Evolutionary conservation across 106 monocot species (phyloP), one percentile per base, ranked within the genome.

Genomic region (Dioscorea zingiberensis): DNA sequence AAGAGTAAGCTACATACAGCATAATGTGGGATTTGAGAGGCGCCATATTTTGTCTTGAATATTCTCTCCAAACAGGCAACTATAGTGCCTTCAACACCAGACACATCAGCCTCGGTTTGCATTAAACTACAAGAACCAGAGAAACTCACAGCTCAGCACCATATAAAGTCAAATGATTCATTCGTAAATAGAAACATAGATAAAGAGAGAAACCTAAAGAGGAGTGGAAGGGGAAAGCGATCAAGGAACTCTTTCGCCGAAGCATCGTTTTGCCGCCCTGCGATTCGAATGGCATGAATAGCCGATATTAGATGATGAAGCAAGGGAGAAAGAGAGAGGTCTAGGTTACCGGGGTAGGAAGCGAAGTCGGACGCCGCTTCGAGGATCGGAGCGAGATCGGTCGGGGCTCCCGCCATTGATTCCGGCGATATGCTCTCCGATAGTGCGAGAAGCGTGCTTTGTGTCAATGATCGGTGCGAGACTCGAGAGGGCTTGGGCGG

Each of bases 21-120:
- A 66, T 85, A 87, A 9, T 86, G 77, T 60, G 77, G 79, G 38
- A 97, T 71, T 46, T 81, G 70, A 71, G 83, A 76, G 12, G 88
- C 87, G 49, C 91, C 95, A 73, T 79, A 81, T 69, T 67, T 88
- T 32, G 95, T 85, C 44, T 64, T 77, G 58, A 97, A 88, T 62
- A 97, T 65, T 81, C 76, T 85, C 57, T 91, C 91, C 75, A 97
- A 78, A 47, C 95, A 97, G 25, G 76, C 71, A 69, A 84, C 81
- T 25, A 91, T 24, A 61, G 70, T 86, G n/a, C 74, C 78, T 53
- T 79, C 85, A 25, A 72, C 21, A 32, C 55, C 70, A 69, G 77
- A 75, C 55, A 55, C 80, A 60, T 80, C 82, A 8, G 49, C 46
- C 27, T 69, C 74, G 55, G 64, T 87, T 66, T 83, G 83, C 51